phyloP scores from a whole-genome alignment of 1,284 basidiomycete species.

The Sanghuangporus baumii region DNA sequence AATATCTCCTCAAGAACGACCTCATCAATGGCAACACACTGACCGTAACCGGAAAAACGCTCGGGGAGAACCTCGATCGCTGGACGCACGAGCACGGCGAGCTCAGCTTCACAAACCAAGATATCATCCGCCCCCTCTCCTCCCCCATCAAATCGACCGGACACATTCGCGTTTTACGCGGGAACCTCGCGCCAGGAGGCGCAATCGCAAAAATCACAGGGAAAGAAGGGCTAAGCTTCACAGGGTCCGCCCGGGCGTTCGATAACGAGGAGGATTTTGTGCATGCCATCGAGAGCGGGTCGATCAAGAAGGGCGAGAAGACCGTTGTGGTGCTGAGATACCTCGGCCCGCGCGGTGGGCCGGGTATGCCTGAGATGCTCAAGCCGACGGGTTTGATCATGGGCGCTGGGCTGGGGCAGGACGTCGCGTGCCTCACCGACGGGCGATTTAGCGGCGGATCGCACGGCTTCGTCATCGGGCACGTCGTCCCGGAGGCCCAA shows the following conservation, averaged over 20 bases:
- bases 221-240: conserved; percentile 84
- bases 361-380: conserved; percentile 94
- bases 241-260: conserved; percentile 79
- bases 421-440: conserved; percentile 90
- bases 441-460: conserved; percentile 94
- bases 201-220: conserved; percentile 95
- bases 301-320: conserved; percentile 83
- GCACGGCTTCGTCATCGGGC: conserved; percentile 88
- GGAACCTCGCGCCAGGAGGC: conserved; percentile 88
- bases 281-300: conserved; percentile 73
- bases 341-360: conserved; percentile 86
- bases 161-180: conserved; percentile 78
- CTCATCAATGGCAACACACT: conserved; percentile 81
- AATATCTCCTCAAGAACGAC: conserved; percentile 77
- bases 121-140: conserved; percentile 79
- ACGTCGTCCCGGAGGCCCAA: conserved; percentile 88
- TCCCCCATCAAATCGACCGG: conserved; percentile 87
- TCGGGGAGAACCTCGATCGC: conserved; percentile 84
- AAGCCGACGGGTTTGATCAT: conserved; percentile 88
- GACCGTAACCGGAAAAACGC: conserved; percentile 83
- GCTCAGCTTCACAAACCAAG: conserved; percentile 61
- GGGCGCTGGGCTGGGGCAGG: conserved; percentile 88
- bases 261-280: conserved; percentile 81
- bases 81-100: conserved; percentile 79
- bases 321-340: conserved; percentile 88